Percentiles rank a stretch among this genome's conserved stretches.
phyloP scores from a whole-genome alignment of 2,329 filamentous ascomycete genomes.

The Phaeoacremonium minimum region DNA sequence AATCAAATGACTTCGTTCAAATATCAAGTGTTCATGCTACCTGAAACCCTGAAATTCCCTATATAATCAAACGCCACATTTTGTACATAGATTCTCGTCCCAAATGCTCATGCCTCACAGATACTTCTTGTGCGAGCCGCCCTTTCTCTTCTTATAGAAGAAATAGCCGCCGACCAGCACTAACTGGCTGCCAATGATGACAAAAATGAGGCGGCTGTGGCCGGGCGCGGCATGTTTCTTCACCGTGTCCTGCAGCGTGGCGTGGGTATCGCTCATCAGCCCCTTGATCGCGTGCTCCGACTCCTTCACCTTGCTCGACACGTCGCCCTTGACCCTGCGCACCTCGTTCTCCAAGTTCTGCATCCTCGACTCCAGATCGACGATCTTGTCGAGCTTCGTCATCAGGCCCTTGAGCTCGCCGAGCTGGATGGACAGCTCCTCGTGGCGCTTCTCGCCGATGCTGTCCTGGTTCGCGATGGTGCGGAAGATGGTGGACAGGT shows the following conservation, averaged over 20 bases:
- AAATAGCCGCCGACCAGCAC: conserved; percentile 66
- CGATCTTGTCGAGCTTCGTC: conserved; percentile 36
- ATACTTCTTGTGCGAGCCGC: conserved; percentile 85
- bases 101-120: conserved; percentile 59
- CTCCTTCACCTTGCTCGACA: conserved; percentile 43
- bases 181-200: conserved; percentile 72
- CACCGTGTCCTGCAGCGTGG: conserved; percentile 42
- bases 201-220: conserved; percentile 55
- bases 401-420: conserved; percentile 41
- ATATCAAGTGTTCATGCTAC: too few relatives aligned
- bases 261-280: conserved; percentile 42
- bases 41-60: too few relatives aligned
- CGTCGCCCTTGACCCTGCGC: conserved; percentile 50
- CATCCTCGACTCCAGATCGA: conserved; percentile 38
- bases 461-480: conserved; percentile 46
- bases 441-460: conserved; percentile 51
- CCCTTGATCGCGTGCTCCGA: conserved; percentile 49
- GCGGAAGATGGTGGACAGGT: conserved; percentile 59
- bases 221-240: conserved; percentile 39
- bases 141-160: conserved; percentile 74
- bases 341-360: conserved; percentile 55
- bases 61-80: too few relatives aligned
- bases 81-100: too few relatives aligned
- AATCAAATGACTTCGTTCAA: too few relatives aligned
- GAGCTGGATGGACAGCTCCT: conserved; percentile 46